These are phyloP conservation scores for Globisporangium heterothallicum DNA, from an alignment of 352 stramenopile genomes.

Conservation along the genomic window DNA sequence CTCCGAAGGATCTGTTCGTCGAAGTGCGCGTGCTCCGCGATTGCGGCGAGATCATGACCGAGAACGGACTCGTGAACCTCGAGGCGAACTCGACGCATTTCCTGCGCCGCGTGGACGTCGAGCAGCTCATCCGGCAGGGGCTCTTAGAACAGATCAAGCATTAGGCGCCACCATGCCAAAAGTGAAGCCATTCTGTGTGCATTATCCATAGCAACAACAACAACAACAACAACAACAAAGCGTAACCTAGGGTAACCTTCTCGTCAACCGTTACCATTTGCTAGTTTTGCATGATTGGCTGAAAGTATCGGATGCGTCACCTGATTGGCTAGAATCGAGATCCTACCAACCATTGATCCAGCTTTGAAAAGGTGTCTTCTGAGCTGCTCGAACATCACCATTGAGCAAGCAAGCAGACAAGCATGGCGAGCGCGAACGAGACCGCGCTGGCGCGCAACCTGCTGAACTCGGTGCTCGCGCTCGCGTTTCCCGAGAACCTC, in stretches of 20 bases:
- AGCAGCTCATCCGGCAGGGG: conserved; percentile 80
- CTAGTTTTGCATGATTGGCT: conserved; percentile 6
- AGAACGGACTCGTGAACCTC: conserved; percentile 85
- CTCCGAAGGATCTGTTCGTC: conserved; percentile 88
- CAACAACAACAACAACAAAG: no score
- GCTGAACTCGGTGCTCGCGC: conserved; percentile 68
- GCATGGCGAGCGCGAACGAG: conserved; percentile 21
- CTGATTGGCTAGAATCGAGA: conserved; percentile 17
- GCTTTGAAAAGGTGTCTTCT: background rate
- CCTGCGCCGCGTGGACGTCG: conserved; percentile 79
- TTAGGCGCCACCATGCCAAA: conserved; percentile 19
- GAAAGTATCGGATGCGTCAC: conserved; percentile 4
- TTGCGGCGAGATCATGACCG: conserved; percentile 89
- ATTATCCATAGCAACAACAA: no score
- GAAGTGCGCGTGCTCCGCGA: conserved; percentile 87
- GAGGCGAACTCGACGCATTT: conserved; percentile 86
- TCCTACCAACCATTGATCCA: background rate
- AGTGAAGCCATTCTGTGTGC: background rate
- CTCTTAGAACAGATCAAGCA: conserved; percentile 83
- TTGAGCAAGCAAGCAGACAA: background rate
- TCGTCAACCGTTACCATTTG: no score
- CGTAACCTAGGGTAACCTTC: no score
- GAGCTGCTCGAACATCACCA: background rate
- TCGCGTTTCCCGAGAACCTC: conserved; percentile 60
- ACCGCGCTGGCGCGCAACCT: conserved; percentile 65